These are phyloP conservation scores for Podaxis rugospora DNA, from an alignment of 768 basidiomycete genomes.

Conservation along the genomic window DNA sequence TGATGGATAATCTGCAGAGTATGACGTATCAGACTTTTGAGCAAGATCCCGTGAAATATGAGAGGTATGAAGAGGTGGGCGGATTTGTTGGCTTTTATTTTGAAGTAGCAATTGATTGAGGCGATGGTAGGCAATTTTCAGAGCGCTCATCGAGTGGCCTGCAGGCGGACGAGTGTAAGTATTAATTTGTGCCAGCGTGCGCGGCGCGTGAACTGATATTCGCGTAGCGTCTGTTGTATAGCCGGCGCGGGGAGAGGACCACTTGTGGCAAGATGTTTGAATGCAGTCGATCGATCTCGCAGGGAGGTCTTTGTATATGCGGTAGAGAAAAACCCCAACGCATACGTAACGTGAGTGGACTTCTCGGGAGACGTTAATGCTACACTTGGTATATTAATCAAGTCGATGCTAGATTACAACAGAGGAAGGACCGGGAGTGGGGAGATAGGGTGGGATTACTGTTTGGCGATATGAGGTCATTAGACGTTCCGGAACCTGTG, in stretches of 20 bases:
- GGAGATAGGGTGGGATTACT: conserved; percentile 70
- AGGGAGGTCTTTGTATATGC: conserved; percentile 71
- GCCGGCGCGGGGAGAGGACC: conserved; percentile 96
- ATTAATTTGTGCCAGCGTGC: conserved; percentile 1
- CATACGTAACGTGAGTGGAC: conserved; percentile 77
- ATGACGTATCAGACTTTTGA: conserved; percentile 98
- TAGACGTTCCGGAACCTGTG: conserved; percentile 79
- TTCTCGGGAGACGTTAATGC: conserved; percentile 10
- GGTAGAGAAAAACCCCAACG: conserved; percentile 96
- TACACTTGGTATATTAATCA: not conserved
- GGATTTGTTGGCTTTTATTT: conserved; percentile 1
- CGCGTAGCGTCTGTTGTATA: conserved; percentile 73
- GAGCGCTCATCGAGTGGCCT: conserved; percentile 73
- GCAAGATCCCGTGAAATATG: conserved; percentile 95
- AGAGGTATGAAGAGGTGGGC: conserved; percentile 86
- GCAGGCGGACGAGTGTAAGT: conserved; percentile 58
- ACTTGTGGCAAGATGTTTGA: conserved; percentile 79
- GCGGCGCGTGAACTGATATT: not conserved
- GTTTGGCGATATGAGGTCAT: conserved; percentile 91
- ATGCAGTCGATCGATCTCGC: conserved; percentile 65
- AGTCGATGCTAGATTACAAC: conserved; percentile 62
- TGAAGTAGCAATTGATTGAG: conserved; percentile 2
- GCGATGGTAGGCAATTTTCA: conserved; percentile 64
- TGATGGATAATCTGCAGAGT: conserved; percentile 97
- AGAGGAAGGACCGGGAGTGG: conserved; percentile 82